A percentile compares a stretch with the other conserved stretches of the same genome.
Evolutionary conservation across 2,329 filamentous ascomycete species (phyloP).

Genomic region (Teratosphaeriaceae sp.): DNA sequence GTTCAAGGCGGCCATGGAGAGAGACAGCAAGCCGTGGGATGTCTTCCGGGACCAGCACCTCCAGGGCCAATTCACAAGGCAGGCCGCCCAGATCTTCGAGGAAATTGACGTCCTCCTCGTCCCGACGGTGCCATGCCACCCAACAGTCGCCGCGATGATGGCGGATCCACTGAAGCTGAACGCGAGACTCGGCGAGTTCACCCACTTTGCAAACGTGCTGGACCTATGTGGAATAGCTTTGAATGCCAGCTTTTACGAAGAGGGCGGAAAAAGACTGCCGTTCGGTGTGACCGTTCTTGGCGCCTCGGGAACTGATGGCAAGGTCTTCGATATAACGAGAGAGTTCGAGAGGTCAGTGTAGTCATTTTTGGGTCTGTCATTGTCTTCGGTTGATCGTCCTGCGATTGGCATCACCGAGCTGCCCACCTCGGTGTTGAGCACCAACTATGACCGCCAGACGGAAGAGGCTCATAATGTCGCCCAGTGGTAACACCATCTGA

Average conservation of each 20-base stretch:
- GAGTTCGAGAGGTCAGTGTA: constrained; percentile 22
- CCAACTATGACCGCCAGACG: no score
- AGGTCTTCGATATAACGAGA: constrained; percentile 34
- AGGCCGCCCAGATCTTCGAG: constrained; percentile 36
- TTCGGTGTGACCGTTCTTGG: constrained; percentile 37
- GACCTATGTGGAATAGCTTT: constrained; percentile 50
- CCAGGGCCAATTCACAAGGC: constrained; percentile 38
- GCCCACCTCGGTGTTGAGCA: no score
- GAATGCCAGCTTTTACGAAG: constrained; percentile 41
- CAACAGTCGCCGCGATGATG: constrained; percentile 47
- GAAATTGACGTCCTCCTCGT: constrained; percentile 46
- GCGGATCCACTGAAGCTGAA: constrained; percentile 50
- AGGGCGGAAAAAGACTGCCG: constrained; percentile 25
- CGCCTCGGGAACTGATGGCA: constrained; percentile 33
- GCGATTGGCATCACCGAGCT: no score
- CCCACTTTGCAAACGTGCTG: constrained; percentile 56
- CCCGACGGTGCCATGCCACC: constrained; percentile 44
- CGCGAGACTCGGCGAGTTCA: constrained; percentile 49
- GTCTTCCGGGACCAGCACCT: constrained; percentile 44
- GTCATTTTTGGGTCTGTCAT: background rate
- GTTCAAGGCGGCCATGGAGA: constrained; percentile 34
- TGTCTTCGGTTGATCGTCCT: no score
- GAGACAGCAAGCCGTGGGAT: constrained; percentile 38
- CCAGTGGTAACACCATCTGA: no score
- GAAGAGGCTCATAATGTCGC: no score